A percentile compares a stretch with the other conserved stretches of the same genome.
phyloP scores from a whole-genome alignment of 257 asterid genomes.

The Fraxinus pennsylvanica region DNA sequence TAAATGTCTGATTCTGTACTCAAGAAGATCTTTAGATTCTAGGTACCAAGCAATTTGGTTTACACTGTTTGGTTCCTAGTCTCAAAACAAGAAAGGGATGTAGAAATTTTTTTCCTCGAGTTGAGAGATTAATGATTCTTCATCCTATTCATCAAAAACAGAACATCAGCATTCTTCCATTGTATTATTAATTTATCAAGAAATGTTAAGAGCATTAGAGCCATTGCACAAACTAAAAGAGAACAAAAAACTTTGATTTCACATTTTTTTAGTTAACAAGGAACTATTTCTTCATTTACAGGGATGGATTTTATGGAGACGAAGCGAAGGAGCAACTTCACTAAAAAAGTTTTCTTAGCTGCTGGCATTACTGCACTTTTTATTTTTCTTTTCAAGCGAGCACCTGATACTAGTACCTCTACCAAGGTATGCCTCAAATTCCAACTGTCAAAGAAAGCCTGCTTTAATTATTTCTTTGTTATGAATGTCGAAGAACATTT shows the following conservation, averaged over 20 bases:
- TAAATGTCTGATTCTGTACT: not conserved
- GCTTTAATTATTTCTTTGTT: not conserved
- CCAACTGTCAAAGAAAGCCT: not conserved
- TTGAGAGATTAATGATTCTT: not conserved
- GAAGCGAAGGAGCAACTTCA: conserved; percentile 46
- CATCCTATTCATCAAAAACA: not conserved
- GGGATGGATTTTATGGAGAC: conserved; percentile 72
- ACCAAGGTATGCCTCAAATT: conserved; percentile 45
- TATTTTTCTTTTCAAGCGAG: conserved; percentile 43
- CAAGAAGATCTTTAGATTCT: not conserved
- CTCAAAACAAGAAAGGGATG: not conserved
- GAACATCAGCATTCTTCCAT: not conserved
- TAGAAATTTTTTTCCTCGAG: not conserved
- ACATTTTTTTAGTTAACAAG: not conserved
- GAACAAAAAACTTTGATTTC: not conserved
- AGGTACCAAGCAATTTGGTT: not conserved
- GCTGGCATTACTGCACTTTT: conserved; percentile 60
- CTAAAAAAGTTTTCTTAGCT: conserved; percentile 52
- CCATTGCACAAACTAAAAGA: not conserved
- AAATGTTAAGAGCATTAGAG: not conserved
- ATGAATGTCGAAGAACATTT: too few relatives aligned
- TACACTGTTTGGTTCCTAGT: not conserved
- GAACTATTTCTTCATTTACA: conserved; percentile 20
- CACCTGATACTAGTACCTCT: conserved; percentile 39
- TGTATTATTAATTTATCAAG: not conserved